Base-by-base conservation (phyloP, 768 basidiomycete genomes). In the Gymnopilus junonius region DNA sequence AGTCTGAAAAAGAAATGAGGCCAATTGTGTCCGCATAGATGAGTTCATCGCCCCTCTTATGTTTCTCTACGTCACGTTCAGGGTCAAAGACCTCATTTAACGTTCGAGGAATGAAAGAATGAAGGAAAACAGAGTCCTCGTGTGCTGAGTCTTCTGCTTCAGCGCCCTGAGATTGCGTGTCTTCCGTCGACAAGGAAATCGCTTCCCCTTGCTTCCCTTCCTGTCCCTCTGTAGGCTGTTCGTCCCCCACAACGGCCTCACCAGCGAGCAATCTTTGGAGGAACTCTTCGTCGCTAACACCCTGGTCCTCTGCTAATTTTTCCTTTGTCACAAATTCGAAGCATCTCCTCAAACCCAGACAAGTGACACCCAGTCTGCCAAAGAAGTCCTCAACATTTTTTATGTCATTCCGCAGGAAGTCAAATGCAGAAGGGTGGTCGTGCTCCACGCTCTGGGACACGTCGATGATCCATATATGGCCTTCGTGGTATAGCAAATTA, bases 401-500 rank as follows among this genome's bases (percentile, higher is more conserved):
- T 54, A 99, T 85, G 75, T 99, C 97, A 46, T 84, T 88, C 27
- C 96, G 89, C 37, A 99, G 83, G 77, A 99, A 99, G 75, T 99
- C 97, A 73, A 95, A 98, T 0, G 97, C 94, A 29, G 91, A 83
- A 0, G 97, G 97, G 69, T 99, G 97, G 75, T 99, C 97, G 72
- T 98, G 96, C 70, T 99, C 97, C 35, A 99, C 96, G 65, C 94
- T 96, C 74, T 99, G 97, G 1, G 96, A 97, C 62, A 99, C 97
- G 75, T 99, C 97, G 77, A 99, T 99, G 69, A 99, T 90, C 76
- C 87, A 95, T 17, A 97, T 83, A 70, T 94, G 93, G 1, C 77
- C 82, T 51, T 87, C 79, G 76, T 94, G 92, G 70, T 88, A 97
- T 71, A 99, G 84, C 69, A 99, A 89, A 74, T 99, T 99, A 85